Conservation (phyloP, 371 early-diverging fungal species). For the Mortierella sp. region DNA sequence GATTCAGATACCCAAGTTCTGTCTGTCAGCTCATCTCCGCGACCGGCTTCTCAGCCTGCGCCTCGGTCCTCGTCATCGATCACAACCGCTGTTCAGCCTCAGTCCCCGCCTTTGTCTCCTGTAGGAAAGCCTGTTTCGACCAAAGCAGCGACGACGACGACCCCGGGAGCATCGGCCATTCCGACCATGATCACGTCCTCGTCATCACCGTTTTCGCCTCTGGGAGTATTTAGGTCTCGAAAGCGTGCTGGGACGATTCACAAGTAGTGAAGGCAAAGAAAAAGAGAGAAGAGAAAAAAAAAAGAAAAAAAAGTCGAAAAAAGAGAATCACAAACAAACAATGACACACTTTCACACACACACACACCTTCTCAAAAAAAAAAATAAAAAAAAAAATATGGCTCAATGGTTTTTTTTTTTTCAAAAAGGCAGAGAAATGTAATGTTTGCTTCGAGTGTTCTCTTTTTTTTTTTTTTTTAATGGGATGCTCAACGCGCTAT, state of each 20-base stretch:
- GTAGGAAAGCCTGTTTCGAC: constrained; percentile 6
- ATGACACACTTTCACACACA: constrained; percentile 1
- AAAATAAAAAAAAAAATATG: too few relatives aligned
- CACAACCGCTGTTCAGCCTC: neutral
- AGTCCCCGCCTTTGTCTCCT: neutral
- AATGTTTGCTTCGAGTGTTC: too few relatives aligned
- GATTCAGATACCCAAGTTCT: too few relatives aligned
- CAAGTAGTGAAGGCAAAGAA: constrained; percentile 15
- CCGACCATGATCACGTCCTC: too few relatives aligned
- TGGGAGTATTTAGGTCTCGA: constrained; percentile 40
- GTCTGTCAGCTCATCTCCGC: too few relatives aligned
- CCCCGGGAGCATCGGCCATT: too few relatives aligned
- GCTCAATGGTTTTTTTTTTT: too few relatives aligned
- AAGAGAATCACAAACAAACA: neutral
- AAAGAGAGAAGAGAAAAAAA: neutral
- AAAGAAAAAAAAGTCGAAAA: constrained; percentile 1
- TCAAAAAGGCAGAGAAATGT: too few relatives aligned
- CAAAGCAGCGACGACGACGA: constrained; percentile 1
- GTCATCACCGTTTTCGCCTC: constrained; percentile 14
- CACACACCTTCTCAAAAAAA: too few relatives aligned
- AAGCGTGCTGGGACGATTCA: constrained; percentile 39
- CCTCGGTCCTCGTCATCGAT: neutral
- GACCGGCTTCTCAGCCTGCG: neutral
- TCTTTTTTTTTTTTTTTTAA: too few relatives aligned
- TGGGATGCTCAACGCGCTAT: too few relatives aligned